Base-by-base conservation (phyloP, 108 stramenopile species). In the Cylindrotheca closterium region DNA sequence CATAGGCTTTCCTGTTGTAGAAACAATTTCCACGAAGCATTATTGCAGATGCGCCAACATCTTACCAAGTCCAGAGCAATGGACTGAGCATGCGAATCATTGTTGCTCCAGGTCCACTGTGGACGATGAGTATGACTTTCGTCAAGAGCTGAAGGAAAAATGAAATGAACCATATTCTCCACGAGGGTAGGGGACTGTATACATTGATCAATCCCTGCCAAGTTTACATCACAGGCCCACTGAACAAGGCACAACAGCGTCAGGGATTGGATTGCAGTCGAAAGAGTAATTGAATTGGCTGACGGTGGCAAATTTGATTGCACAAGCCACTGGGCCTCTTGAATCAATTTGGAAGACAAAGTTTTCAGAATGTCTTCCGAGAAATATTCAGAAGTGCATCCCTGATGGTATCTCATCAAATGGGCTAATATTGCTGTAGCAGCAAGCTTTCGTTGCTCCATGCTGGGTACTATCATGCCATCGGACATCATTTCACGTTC, bases 181-280 rank as follows among this genome's bases (percentile, higher is more conserved):
- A 68, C 56, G n/a, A 74, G 1, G 8, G 52, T 33, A 17, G 73
- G 56, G 18, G 60, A 56, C 26, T 68, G 60, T 34, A 68, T 45
- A 3, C 51, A 56, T 4, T 21, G 47, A 63, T 63, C 47, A 56
- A 33, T 55, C 30, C 55, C 28, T 60, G 45, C 7, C 30, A 66
- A 19, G 30, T 29, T 1, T 42, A 5, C 15, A 30, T 21, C 47
- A 55, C 47, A 28, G 1, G 28, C 28, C 30, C 55, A 24, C 48
- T 63, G 73, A 29, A 74, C 1, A n/a, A 74, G 49, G 1, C 60
- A 63, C 25, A 74, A 50, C 19, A 63, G 10, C 26, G 60, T 53
- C 55, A 68, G 22, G 1, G 73, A 67, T 34, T 46, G 18, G 54
- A 67, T 33, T 0, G 61, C 52, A 51, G n/a, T 51, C 3, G 58